These are phyloP conservation scores for Geosiphon pyriformis DNA, from an alignment of 192 early-diverging fungal species.

Conservation along the genomic window DNA sequence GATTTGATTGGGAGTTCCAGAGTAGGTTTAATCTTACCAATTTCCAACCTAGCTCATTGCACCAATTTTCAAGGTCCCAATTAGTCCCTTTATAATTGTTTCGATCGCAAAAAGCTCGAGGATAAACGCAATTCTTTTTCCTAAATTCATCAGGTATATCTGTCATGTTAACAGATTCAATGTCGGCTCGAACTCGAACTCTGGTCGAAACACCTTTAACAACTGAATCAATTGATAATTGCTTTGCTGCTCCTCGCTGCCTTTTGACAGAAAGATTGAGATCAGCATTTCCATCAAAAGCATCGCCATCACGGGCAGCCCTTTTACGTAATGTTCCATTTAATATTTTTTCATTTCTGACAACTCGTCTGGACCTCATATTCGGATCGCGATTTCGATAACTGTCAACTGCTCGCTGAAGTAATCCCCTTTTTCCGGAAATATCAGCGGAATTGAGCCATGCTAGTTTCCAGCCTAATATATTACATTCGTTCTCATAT, in stretches of 20 bases:
- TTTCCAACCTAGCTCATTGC: constrained; percentile 65
- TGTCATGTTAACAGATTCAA: constrained; percentile 43
- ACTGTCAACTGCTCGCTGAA: constrained; percentile 82
- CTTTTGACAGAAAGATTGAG: not conserved
- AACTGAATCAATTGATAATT: constrained; percentile 35
- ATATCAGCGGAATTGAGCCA: constrained; percentile 67
- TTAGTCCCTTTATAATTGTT: constrained; percentile 27
- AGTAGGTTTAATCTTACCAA: constrained; percentile 47
- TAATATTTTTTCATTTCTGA: constrained; percentile 63
- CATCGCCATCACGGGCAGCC: constrained; percentile 1
- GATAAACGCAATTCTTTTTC: constrained; percentile 52
- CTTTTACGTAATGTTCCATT: constrained; percentile 52
- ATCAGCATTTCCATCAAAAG: not conserved
- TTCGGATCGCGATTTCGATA: constrained; percentile 67
- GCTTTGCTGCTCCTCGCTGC: constrained; percentile 1
- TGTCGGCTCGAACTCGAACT: constrained; percentile 40
- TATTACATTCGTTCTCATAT: constrained; percentile 84
- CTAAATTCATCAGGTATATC: constrained; percentile 43
- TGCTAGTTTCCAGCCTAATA: constrained; percentile 79
- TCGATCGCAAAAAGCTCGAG: constrained; percentile 32
- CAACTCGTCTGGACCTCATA: constrained; percentile 66
- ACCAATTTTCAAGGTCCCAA: constrained; percentile 40
- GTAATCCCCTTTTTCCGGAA: constrained; percentile 62
- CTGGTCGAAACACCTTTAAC: constrained; percentile 30
- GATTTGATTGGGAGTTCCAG: not conserved